phyloP scores from a whole-genome alignment of 164 flowering plant species.

The Vitis cinerea region DNA sequence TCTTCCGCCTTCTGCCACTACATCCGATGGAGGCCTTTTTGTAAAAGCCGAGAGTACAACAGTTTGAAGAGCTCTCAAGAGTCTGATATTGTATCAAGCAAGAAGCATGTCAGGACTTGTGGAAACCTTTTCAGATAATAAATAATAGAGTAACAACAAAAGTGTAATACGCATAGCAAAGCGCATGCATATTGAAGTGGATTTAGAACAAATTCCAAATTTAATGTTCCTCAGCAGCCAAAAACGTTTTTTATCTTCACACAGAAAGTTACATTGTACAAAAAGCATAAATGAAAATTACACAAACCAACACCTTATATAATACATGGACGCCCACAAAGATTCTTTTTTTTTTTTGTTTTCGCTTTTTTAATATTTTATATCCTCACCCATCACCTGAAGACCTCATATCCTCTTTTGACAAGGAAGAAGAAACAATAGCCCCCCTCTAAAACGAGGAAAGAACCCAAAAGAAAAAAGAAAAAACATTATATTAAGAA shows the following conservation, averaged over 20 bases:
- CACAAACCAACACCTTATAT: constrained; percentile 36
- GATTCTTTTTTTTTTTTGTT: neutral
- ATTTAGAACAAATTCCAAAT: neutral
- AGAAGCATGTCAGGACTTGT: too few relatives aligned
- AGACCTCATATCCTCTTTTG: constrained; percentile 15
- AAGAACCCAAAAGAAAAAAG: neutral
- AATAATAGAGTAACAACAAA: too few relatives aligned
- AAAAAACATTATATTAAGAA: neutral
- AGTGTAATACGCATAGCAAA: too few relatives aligned
- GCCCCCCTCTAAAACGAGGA: constrained; percentile 16
- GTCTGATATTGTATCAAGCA: too few relatives aligned
- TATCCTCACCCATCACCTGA: constrained; percentile 32
- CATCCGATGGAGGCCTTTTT: too few relatives aligned
- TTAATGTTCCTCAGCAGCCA: constrained; percentile 11
- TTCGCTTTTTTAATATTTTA: neutral
- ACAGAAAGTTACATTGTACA: constrained; percentile 33
- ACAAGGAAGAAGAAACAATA: constrained; percentile 13
- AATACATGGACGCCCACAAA: constrained; percentile 33
- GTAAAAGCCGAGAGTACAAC: too few relatives aligned
- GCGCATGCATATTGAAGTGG: too few relatives aligned
- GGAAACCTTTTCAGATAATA: too few relatives aligned
- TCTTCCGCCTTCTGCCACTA: too few relatives aligned
- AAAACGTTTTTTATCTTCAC: constrained; percentile 28
- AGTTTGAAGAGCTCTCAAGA: too few relatives aligned
- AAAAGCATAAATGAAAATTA: constrained; percentile 27